Conservation (phyloP, 495 filamentous ascomycete species). For the Neurospora intermedia region DNA sequence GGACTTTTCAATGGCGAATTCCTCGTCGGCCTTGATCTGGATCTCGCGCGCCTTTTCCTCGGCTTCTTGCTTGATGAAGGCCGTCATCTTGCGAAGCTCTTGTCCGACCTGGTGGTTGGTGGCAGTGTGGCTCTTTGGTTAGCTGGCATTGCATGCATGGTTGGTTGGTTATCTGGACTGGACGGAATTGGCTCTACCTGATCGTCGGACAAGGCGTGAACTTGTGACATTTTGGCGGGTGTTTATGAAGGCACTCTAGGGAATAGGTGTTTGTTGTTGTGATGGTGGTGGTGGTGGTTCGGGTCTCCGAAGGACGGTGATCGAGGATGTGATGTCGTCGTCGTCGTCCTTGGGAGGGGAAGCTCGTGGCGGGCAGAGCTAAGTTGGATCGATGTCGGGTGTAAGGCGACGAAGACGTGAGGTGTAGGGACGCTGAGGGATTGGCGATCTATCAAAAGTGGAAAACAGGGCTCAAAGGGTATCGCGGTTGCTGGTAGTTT, state of each 20-base stretch:
- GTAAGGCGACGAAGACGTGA: not conserved
- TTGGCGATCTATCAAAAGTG: not conserved
- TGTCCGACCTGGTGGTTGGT: constrained; percentile 56
- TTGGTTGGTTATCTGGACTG: too few species aligned
- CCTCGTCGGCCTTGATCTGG: constrained; percentile 93
- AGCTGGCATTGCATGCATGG: not conserved
- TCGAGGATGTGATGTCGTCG: not conserved
- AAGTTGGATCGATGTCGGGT: not conserved
- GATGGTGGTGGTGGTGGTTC: not conserved
- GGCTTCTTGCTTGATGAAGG: constrained; percentile 99
- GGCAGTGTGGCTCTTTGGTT: not conserved
- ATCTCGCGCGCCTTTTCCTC: constrained; percentile 95
- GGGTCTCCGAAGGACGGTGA: not conserved
- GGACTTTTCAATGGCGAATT: constrained; percentile 96
- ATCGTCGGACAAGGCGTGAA: constrained; percentile 91
- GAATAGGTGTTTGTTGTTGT: not conserved
- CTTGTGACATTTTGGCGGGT: constrained; percentile 68
- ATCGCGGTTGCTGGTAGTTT: not conserved
- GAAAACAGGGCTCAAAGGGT: not conserved
- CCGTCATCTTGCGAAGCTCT: constrained; percentile 99
- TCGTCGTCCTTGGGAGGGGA: not conserved
- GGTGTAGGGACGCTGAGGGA: not conserved
- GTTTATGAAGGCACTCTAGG: constrained; percentile 14
- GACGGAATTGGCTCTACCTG: constrained; percentile 47
- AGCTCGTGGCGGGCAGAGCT: not conserved